Base-by-base conservation (phyloP, 139 green algal genomes). In the Chlorella ohadii region DNA sequence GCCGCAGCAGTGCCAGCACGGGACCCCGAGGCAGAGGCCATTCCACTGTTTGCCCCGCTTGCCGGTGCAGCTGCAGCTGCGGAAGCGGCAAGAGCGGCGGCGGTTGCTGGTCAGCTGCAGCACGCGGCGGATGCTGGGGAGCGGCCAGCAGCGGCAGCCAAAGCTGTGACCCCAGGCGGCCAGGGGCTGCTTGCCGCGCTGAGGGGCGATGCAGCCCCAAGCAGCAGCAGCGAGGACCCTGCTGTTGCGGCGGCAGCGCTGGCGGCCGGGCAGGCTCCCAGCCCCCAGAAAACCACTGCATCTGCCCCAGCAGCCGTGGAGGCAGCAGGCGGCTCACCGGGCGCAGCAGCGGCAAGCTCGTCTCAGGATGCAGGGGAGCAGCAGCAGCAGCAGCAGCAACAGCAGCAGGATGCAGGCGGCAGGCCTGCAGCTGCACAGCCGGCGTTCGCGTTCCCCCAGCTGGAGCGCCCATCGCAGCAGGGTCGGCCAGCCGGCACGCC, bases 171-270 rank as follows among this genome's bases (percentile, higher is more conserved):
- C 11, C 51, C 51, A 23, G 51, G 51, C 28, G 31, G 27, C 27
- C 39, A 27, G 11, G 63, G 63, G 17, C 23, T 75, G 63, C 78
- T 66, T 17, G 34, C 63, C 1, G 78, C 61, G 63, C 63, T 83
- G 78, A 33, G 78, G n/a, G 78, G 78, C 16, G 78, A 83, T 47
- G 78, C 78, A 1, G 78, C 78, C 4, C 78, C 78, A 31, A 83
- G 78, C 78, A 83, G 27, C 38, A 82, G 78, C 78, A 83, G 78
- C n/a, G 78, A 83, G 19, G 78, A 83, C 38, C 63, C 39, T 7
- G 17, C 47, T 47, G 41, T 65, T 2, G 78, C 78, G 6, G 78
- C 39, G 7, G 39, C 41, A 4, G 61, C 27, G 41, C 23, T 73
- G 59, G 15, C 34, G 2, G 75, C 59, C n/a, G 75, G 15, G n/a